These are phyloP conservation scores for Vanderwaltozyma yarrowii DNA, from an alignment of 805 yeast genomes.

Conservation along the genomic window DNA sequence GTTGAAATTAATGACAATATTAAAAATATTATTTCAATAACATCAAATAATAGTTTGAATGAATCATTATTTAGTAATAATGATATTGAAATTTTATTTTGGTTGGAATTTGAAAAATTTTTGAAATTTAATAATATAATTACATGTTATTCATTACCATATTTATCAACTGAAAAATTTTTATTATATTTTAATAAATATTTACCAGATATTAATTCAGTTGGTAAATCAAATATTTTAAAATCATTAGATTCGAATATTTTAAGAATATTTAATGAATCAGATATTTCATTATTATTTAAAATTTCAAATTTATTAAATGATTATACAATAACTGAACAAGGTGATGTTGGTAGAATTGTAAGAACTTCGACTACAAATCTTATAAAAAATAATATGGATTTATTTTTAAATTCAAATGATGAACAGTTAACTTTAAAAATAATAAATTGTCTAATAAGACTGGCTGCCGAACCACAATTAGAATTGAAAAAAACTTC, in stretches of 20 bases:
- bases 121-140: slow-evolving; percentile 11
- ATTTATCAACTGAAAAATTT: slow-evolving; percentile 5
- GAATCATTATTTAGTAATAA: neutral
- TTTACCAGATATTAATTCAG: neutral
- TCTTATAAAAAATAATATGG: slow-evolving; percentile 6
- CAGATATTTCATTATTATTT: neutral
- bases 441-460: slow-evolving; percentile 30
- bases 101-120: slow-evolving; percentile 9
- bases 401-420: slow-evolving; percentile 1
- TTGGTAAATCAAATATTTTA: neutral
- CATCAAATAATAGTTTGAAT: neutral
- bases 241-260: neutral
- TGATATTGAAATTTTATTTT: slow-evolving; percentile 2
- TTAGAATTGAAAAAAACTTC: slow-evolving; percentile 27
- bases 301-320: slow-evolving; percentile 35
- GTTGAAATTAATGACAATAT: slow-evolving; percentile 3
- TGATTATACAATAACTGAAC: slow-evolving; percentile 68
- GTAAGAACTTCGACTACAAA: slow-evolving; percentile 41
- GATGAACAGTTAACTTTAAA: neutral
- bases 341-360: slow-evolving; percentile 89
- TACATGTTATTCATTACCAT: slow-evolving; percentile 13
- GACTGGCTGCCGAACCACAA: slow-evolving; percentile 56
- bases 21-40: slow-evolving; percentile 1
- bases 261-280: neutral
- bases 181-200: slow-evolving; percentile 2